Evolutionary conservation across 257 asterid genomes (phyloP).

Genomic region (Capsicum pubescens): DNA sequence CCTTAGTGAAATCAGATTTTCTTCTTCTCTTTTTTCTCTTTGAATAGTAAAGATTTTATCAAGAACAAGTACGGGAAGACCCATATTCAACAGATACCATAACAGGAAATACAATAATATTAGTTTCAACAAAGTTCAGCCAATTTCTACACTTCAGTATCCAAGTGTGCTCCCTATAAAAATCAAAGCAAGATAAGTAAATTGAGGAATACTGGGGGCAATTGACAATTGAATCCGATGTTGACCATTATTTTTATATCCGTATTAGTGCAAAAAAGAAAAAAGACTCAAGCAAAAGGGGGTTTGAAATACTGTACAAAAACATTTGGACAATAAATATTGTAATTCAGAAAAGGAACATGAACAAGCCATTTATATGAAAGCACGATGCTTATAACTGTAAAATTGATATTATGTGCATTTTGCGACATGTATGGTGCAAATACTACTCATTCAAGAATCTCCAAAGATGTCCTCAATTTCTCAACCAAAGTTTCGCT

Average conservation of each 20-base stretch:
- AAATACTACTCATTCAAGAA: constrained; percentile 21
- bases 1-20: background rate
- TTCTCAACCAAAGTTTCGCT: background rate
- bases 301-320: background rate
- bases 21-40: background rate
- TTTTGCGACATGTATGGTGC: background rate
- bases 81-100: background rate
- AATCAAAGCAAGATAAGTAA: background rate
- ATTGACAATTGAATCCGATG: too few relatives aligned
- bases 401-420: constrained; percentile 16
- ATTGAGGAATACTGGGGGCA: background rate
- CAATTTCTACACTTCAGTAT: background rate
- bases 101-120: background rate
- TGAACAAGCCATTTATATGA: background rate
- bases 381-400: background rate
- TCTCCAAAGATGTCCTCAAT: background rate
- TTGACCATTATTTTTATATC: too few relatives aligned
- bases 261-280: too few relatives aligned
- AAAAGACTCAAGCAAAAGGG: background rate
- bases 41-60: background rate
- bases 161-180: background rate
- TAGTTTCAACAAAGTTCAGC: background rate
- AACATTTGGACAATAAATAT: background rate
- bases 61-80: background rate
- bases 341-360: background rate